These are phyloP conservation scores for Sclerospora graminicola DNA, from an alignment of 352 stramenopile species.

Conservation along the genomic window DNA sequence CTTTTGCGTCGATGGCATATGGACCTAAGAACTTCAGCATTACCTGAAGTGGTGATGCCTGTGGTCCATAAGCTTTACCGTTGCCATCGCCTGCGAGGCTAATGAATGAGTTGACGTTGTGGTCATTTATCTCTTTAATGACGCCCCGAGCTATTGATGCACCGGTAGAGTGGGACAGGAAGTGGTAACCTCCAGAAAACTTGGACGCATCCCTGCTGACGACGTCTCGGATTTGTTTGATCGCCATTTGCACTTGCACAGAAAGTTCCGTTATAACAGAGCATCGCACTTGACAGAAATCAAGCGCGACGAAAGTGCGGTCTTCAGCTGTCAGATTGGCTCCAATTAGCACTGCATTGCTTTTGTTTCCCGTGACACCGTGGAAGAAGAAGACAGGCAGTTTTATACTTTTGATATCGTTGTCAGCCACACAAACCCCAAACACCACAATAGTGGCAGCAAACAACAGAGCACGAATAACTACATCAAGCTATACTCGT, in stretches of 20 bases:
- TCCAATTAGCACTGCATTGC: constrained; percentile 20
- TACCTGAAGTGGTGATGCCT: constrained; percentile 24
- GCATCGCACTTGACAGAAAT: constrained; percentile 33
- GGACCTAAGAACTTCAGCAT: constrained; percentile 29
- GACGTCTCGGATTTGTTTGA: constrained; percentile 28
- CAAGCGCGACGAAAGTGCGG: constrained; percentile 27
- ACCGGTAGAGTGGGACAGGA: constrained; percentile 42
- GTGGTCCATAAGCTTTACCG: constrained; percentile 43
- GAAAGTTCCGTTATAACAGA: constrained; percentile 22
- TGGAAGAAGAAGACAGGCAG: constrained; percentile 52
- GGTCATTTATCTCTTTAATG: constrained; percentile 48
- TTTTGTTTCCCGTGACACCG: constrained; percentile 23
- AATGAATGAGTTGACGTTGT: constrained; percentile 41
- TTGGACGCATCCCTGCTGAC: constrained; percentile 13
- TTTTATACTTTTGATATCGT: constrained; percentile 5
- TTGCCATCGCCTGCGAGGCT: constrained; percentile 38
- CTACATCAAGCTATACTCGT: too few species aligned
- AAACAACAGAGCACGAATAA: constrained; percentile 10
- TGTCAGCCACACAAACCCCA: constrained; percentile 1
- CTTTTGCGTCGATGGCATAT: constrained; percentile 15
- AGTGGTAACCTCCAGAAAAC: constrained; percentile 39
- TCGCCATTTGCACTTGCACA: constrained; percentile 33
- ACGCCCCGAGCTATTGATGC: constrained; percentile 33
- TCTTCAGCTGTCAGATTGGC: constrained; percentile 27
- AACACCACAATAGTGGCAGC: constrained; percentile 7